These are phyloP conservation scores for Berkeleyomyces rouxiae DNA, from an alignment of 2,329 filamentous ascomycete genomes.

Conservation along the genomic window DNA sequence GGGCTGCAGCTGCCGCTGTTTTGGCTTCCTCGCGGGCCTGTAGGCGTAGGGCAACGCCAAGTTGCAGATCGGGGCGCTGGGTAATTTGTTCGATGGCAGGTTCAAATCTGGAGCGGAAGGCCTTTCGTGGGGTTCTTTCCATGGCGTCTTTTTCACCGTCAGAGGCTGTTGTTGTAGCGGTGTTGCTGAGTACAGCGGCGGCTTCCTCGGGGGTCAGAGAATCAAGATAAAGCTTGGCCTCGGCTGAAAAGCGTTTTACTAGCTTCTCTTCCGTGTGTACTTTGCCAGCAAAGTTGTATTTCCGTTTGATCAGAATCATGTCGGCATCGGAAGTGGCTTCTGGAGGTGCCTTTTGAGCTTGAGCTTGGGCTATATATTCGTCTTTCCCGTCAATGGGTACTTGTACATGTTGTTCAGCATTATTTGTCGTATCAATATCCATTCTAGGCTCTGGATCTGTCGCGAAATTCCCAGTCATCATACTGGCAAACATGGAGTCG, in stretches of 20 bases:
- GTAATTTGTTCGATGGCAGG: slow-evolving; percentile 30
- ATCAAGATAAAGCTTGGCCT: slow-evolving; percentile 46
- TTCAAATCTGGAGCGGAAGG: slow-evolving; percentile 47
- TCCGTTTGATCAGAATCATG: slow-evolving; percentile 49
- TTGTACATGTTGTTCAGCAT: not conserved
- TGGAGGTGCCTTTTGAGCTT: not conserved
- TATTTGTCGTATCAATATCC: not conserved
- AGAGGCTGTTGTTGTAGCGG: slow-evolving; percentile 13
- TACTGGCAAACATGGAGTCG: slow-evolving; percentile 52
- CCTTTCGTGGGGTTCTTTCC: slow-evolving; percentile 33
- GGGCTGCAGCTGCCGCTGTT: slow-evolving; percentile 19
- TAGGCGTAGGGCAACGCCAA: slow-evolving; percentile 34
- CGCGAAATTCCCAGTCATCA: slow-evolving; percentile 31
- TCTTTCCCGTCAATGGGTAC: not conserved
- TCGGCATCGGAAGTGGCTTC: slow-evolving; percentile 18
- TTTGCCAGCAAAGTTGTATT: slow-evolving; percentile 60
- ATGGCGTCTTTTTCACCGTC: not conserved
- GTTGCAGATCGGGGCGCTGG: slow-evolving; percentile 39
- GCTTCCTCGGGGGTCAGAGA: slow-evolving; percentile 15
- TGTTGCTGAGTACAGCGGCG: slow-evolving; percentile 9
- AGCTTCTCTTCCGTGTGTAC: slow-evolving; percentile 56
- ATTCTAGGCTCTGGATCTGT: slow-evolving; percentile 5
- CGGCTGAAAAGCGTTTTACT: slow-evolving; percentile 46
- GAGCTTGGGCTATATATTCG: not conserved
- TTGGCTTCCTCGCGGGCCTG: slow-evolving; percentile 32